These are phyloP conservation scores for Dalechampia spathulata DNA, from an alignment of 441 rosid species.

Conservation along the genomic window DNA sequence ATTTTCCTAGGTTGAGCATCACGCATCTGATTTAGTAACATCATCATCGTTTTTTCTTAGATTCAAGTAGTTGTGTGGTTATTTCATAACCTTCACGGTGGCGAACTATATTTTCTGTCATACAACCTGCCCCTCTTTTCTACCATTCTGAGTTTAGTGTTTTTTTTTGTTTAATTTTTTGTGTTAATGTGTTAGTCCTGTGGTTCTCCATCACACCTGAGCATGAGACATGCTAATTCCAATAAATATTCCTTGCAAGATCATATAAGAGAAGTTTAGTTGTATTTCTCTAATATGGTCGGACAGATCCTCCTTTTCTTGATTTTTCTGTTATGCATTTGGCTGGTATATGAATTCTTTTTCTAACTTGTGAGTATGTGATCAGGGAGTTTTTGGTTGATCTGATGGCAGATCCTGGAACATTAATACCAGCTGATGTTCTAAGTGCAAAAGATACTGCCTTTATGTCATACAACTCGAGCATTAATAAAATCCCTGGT, in stretches of 20 bases:
- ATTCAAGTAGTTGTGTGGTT: neutral
- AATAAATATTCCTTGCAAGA: no score
- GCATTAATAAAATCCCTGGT: conserved; percentile 39
- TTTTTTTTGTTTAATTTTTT: no score
- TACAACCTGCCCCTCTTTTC: neutral
- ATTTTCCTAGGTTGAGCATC: neutral
- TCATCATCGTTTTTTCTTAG: neutral
- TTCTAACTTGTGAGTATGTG: conserved; percentile 25
- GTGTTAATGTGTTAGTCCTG: no score
- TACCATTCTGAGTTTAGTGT: neutral
- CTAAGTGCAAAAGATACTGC: conserved; percentile 48
- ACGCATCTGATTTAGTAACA: neutral
- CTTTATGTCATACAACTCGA: conserved; percentile 41
- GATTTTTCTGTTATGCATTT: conserved; percentile 3
- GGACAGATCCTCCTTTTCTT: no score
- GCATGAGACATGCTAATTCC: no score
- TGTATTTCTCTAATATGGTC: neutral
- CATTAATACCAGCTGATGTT: conserved; percentile 93
- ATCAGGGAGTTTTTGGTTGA: conserved; percentile 97
- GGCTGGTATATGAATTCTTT: conserved; percentile 1
- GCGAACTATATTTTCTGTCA: neutral
- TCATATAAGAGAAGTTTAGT: neutral
- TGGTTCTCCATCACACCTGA: no score
- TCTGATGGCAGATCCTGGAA: conserved; percentile 99
- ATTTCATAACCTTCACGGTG: neutral